Evolutionary conservation across 306 rosid genomes (phyloP), one percentile per base, ranked within the genome.

Genomic region (Inga leiocalycina): DNA sequence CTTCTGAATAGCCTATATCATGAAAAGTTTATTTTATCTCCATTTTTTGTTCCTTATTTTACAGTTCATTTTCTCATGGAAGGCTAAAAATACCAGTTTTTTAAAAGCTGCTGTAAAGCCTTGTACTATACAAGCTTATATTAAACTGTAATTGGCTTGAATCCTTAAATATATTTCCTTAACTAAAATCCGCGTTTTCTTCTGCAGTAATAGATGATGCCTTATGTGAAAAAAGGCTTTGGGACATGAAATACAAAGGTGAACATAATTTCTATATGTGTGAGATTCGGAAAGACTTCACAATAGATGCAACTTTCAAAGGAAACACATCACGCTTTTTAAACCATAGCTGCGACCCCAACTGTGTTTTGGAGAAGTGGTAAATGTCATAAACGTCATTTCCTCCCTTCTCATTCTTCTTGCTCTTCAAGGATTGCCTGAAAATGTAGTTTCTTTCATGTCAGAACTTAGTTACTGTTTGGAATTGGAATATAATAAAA

Each of bases 241-340:
- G 99, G 98, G 94, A 92, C 82, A 93, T 93, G 99, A 95, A 95
- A 90, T 79, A 89, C 88, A 88, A 65, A 70, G 94, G 88, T 27
- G 93, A 86, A 82, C 87, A 91, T 20, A 93, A 95, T 84, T 93
- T 95, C 84, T 95, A 92, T 83, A 93, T 93, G 98, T 92, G 99
- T 82, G 99, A 95, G 90, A 84, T 93, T 86, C 89, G 98, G 69
- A 95, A 93, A 84, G 94, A 95, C 88, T 93, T 95, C 87, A 93
- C 97, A 57, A 95, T 95, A 54, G 99, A 93, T 84, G 99, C 99
- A 68, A 95, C 97, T 79, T 95, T 91, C 86, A 95, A 95, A 87
- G 98, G 97, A 74, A 95, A 95, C 84, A 77, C 84, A 20, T 88
- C 99, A 56, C 94, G 98, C 65, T 95, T 95, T 85, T 80, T 95